Evolutionary conservation across 2,329 filamentous ascomycete genomes (phyloP).

Genomic region (Pseudogymnoascus sp.): DNA sequence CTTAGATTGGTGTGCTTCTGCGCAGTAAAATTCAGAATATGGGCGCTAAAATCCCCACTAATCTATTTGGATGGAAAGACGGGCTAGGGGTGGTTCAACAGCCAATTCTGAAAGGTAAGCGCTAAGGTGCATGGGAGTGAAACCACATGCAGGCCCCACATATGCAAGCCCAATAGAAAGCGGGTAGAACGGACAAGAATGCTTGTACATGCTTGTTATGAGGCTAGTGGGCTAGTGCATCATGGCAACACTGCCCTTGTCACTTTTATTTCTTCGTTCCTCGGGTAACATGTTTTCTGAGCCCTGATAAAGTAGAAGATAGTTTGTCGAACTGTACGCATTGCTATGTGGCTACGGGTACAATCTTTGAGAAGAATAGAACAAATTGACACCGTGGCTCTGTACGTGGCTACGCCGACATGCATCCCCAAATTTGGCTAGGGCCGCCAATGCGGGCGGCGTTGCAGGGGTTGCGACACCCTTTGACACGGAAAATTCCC

Average conservation of each 20-base stretch:
- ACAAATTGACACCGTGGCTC: background rate
- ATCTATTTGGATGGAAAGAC: background rate
- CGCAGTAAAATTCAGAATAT: background rate
- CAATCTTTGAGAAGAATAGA: background rate
- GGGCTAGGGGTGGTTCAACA: background rate
- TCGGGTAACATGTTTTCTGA: background rate
- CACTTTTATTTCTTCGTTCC: background rate
- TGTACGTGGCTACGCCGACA: background rate
- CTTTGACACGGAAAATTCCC: background rate
- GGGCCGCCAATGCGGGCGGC: background rate
- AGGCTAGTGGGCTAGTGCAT: background rate
- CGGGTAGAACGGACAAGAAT: background rate
- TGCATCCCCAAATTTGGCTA: background rate
- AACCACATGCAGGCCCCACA: background rate
- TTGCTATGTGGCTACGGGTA: background rate
- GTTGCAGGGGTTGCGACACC: background rate
- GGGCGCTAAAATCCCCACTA: background rate
- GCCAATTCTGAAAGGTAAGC: background rate
- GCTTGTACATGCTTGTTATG: background rate
- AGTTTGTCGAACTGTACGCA: background rate
- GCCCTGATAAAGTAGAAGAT: background rate
- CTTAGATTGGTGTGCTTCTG: background rate
- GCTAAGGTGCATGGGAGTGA: background rate
- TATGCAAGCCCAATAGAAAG: background rate
- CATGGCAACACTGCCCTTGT: background rate